Percentiles rank a stretch among this genome's conserved stretches.
Evolutionary conservation across 2,329 filamentous ascomycete species (phyloP).

Genomic region (Leptographium procerum): DNA sequence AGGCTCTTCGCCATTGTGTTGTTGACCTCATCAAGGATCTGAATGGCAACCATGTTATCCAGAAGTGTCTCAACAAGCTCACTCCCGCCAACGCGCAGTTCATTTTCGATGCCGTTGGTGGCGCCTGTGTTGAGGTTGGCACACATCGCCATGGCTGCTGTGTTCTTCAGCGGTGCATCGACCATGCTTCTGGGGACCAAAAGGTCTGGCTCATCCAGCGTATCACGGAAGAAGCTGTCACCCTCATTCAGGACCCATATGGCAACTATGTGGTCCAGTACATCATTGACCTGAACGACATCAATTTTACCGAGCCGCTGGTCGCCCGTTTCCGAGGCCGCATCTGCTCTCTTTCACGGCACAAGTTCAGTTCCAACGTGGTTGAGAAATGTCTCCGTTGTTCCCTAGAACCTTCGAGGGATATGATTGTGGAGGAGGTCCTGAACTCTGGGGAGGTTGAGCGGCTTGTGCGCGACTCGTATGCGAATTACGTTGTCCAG

Average conservation of each 20-base stretch:
- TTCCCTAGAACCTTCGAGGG: conserved; percentile 61
- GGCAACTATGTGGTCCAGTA: conserved; percentile 99
- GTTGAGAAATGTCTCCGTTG: conserved; percentile 94
- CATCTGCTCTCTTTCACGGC: conserved; percentile 67
- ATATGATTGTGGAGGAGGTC: conserved; percentile 78
- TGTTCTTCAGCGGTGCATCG: conserved; percentile 94
- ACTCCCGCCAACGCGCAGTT: conserved; percentile 77
- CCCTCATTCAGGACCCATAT: conserved; percentile 90
- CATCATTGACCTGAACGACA: conserved; percentile 87
- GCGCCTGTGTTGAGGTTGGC: conserved; percentile 77
- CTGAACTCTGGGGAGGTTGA: conserved; percentile 65
- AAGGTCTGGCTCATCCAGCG: conserved; percentile 75
- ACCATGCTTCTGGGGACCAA: conserved; percentile 84
- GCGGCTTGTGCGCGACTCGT: conserved; percentile 79
- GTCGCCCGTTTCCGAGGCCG: conserved; percentile 67
- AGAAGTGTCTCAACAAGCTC: conserved; percentile 96
- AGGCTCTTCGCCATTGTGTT: conserved; percentile 70
- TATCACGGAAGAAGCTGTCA: conserved; percentile 81
- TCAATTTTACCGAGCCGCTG: conserved; percentile 77
- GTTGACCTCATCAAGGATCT: conserved; percentile 94
- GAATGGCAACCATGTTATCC: conserved; percentile 97
- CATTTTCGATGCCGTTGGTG: conserved; percentile 90
- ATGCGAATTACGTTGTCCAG: conserved; percentile 96
- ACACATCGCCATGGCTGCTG: conserved; percentile 98
- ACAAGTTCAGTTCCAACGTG: conserved; percentile 99